A percentile compares a stretch with the other conserved stretches of the same genome.
Conservation (phyloP, 148 eudicot genomes). For the Silene latifolia region DNA sequence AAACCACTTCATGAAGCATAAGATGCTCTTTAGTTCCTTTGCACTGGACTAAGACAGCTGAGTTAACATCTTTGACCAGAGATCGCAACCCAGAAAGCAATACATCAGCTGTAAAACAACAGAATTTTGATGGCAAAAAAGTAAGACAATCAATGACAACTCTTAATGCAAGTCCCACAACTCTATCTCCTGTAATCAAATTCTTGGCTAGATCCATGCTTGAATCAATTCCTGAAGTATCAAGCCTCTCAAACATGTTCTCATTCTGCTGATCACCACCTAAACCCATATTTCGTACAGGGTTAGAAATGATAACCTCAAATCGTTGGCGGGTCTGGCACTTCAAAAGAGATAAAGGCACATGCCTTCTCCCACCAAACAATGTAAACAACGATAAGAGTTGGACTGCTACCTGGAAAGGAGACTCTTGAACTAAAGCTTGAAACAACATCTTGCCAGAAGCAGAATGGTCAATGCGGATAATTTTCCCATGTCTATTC, state of each 20-base stretch:
- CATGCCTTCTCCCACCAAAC: constrained; percentile 68
- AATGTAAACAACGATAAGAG: constrained; percentile 64
- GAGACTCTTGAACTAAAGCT: constrained; percentile 62
- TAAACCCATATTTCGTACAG: constrained; percentile 23
- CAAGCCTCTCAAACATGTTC: constrained; percentile 18
- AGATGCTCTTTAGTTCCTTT: constrained; percentile 51
- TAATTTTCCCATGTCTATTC: constrained; percentile 62
- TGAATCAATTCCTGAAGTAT: constrained; percentile 12
- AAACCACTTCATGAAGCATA: constrained; percentile 91
- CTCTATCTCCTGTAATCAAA: constrained; percentile 24
- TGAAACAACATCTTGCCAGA: constrained; percentile 61
- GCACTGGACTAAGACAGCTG: constrained; percentile 57
- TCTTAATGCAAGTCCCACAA: constrained; percentile 38
- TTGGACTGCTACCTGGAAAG: constrained; percentile 69
- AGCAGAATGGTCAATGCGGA: constrained; percentile 73
- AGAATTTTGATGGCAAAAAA: constrained; percentile 70
- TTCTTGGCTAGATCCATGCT: constrained; percentile 18
- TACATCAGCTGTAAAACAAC: constrained; percentile 66
- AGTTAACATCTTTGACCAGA: constrained; percentile 58
- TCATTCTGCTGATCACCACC: constrained; percentile 18
- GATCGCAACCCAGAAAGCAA: constrained; percentile 70
- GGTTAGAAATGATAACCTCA: constrained; percentile 50
- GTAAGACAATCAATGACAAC: constrained; percentile 69
- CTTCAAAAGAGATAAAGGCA: constrained; percentile 67
- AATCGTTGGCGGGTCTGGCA: constrained; percentile 72